Evolutionary conservation across 371 early-diverging fungal species (phyloP).

Genomic region (Sporodiniella umbellata): DNA sequence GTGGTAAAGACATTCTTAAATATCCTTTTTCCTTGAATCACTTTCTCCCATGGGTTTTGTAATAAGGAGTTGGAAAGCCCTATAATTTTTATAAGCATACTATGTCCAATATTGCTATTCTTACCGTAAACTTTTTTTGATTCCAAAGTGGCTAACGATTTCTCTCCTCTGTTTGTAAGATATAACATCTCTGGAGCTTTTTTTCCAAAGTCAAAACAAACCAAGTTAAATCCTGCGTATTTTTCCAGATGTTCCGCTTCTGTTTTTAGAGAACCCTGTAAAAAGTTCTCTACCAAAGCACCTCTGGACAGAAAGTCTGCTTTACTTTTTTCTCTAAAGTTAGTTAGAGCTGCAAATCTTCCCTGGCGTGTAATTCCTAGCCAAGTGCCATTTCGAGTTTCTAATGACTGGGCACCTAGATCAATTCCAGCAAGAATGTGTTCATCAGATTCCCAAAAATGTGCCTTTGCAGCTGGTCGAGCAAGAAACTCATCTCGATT

Average conservation of each 20-base stretch:
- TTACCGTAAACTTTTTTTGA: slow-evolving; percentile 37
- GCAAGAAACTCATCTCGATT: slow-evolving; percentile 59
- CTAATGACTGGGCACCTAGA: slow-evolving; percentile 21
- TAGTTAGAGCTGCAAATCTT: slow-evolving; percentile 55
- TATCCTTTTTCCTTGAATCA: slow-evolving; percentile 32
- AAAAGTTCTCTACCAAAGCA: slow-evolving; percentile 42
- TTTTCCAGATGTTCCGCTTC: slow-evolving; percentile 23
- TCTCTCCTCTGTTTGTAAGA: slow-evolving; percentile 40
- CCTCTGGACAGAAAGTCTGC: slow-evolving; percentile 50
- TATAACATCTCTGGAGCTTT: slow-evolving; percentile 30
- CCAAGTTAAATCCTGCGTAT: slow-evolving; percentile 53
- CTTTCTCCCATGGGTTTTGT: slow-evolving; percentile 50
- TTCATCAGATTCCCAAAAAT: slow-evolving; percentile 49
- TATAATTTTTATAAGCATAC: background rate
- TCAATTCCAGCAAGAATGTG: slow-evolving; percentile 43
- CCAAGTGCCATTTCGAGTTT: slow-evolving; percentile 51
- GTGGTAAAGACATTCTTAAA: slow-evolving; percentile 34
- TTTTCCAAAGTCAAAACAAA: slow-evolving; percentile 41
- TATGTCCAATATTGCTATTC: background rate
- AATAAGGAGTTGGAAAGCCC: slow-evolving; percentile 54
- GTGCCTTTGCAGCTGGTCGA: slow-evolving; percentile 50
- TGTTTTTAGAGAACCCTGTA: slow-evolving; percentile 20
- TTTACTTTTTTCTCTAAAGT: slow-evolving; percentile 48
- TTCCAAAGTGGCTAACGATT: slow-evolving; percentile 11
- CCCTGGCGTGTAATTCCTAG: slow-evolving; percentile 54